phyloP scores from a whole-genome alignment of 352 stramenopile genomes.

The Pythium insidiosum region DNA sequence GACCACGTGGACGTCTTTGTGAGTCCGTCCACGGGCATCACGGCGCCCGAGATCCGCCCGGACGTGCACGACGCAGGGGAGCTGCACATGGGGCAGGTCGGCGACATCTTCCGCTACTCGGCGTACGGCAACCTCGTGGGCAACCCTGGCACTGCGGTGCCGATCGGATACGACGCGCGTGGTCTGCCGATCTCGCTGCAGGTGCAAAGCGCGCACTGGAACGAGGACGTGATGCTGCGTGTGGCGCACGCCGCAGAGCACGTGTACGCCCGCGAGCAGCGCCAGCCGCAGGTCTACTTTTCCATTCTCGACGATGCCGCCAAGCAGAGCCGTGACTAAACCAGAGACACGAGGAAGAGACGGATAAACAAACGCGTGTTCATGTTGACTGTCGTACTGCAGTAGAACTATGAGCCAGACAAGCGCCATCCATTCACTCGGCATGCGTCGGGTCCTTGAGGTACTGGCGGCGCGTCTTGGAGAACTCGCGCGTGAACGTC shows the following conservation, averaged over 20 bases:
- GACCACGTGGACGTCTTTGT: conserved; percentile 86
- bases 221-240: conserved; percentile 65
- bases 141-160: conserved; percentile 69
- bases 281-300: conserved; percentile 53
- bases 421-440: neutral
- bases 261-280: conserved; percentile 28
- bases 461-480: conserved; percentile 40
- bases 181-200: conserved; percentile 75
- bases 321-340: conserved; percentile 9
- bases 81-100: conserved; percentile 45
- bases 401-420: too few species aligned
- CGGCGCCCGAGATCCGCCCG: conserved; percentile 53
- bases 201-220: conserved; percentile 66
- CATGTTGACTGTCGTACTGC: too few species aligned
- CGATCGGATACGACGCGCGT: conserved; percentile 52
- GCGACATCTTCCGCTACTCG: conserved; percentile 73
- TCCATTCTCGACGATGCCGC: conserved; percentile 47
- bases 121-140: conserved; percentile 86
- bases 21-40: conserved; percentile 72
- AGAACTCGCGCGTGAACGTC: conserved; percentile 35
- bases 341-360: too few species aligned
- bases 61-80: conserved; percentile 38
- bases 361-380: too few species aligned
- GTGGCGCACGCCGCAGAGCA: conserved; percentile 48
- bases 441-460: conserved; percentile 25